These are phyloP conservation scores for Ceratobasidium sp. DNA, from an alignment of 1,284 basidiomycete species.

Conservation along the genomic window DNA sequence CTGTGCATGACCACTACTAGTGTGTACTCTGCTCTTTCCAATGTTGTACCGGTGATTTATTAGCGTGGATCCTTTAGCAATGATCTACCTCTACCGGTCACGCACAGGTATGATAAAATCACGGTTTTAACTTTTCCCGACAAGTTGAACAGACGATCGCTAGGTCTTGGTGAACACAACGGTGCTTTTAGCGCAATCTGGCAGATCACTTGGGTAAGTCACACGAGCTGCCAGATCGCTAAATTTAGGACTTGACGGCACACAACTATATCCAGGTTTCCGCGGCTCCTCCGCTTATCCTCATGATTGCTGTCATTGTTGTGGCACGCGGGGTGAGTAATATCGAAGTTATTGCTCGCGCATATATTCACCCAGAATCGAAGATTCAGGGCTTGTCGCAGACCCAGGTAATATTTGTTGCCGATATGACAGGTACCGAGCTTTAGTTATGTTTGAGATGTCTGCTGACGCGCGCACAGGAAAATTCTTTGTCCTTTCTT, in stretches of 20 bases:
- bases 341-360: neutral
- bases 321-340: conserved; percentile 7
- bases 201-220: conserved; percentile 17
- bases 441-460: neutral
- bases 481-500: conserved; percentile 18
- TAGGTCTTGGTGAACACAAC: conserved; percentile 6
- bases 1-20: conserved; percentile 11
- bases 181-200: conserved; percentile 17
- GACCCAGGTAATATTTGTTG: neutral
- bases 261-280: neutral
- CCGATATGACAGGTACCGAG: conserved; percentile 8
- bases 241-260: neutral
- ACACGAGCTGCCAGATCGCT: neutral
- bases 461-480: neutral
- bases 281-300: conserved; percentile 15
- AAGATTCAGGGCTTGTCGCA: neutral
- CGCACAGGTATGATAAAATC: neutral
- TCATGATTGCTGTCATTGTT: neutral
- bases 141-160: neutral
- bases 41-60: neutral
- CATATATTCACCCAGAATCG: neutral
- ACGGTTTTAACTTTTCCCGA: neutral
- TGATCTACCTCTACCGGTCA: conserved; percentile 8
- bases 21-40: neutral
- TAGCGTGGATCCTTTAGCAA: neutral